Conservation (phyloP, 1,139 yeast species). For the Lodderomyces parapsilosis region DNA sequence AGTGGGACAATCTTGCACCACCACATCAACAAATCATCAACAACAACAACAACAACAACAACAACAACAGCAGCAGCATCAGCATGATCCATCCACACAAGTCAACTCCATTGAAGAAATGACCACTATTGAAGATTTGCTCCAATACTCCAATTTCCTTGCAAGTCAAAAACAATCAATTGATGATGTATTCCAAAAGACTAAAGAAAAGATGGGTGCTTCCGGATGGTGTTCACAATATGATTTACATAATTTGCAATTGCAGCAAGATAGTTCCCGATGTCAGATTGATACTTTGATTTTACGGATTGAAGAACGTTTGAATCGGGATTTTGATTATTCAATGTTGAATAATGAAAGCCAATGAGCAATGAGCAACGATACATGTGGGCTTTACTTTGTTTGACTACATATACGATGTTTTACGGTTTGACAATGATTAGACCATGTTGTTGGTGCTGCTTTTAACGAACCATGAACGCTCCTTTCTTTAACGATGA, state of each 20-base stretch:
- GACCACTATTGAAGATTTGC: slow-evolving; percentile 29
- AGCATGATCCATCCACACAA: background rate
- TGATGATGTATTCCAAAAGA: slow-evolving; percentile 34
- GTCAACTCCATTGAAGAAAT: slow-evolving; percentile 25
- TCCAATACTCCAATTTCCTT: slow-evolving; percentile 32
- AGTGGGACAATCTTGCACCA: background rate
- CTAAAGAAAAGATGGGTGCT: slow-evolving; percentile 33
- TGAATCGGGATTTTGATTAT: slow-evolving; percentile 26
- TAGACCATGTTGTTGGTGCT: too few relatives aligned
- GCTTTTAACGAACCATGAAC: too few relatives aligned
- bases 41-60: slow-evolving; percentile 4
- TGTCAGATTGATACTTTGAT: slow-evolving; percentile 35
- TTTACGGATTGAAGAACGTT: slow-evolving; percentile 30
- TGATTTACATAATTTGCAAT: slow-evolving; percentile 41
- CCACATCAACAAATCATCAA: background rate
- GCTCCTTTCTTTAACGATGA: too few relatives aligned
- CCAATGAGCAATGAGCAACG: background rate
- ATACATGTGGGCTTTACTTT: too few relatives aligned
- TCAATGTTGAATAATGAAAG: slow-evolving; percentile 18
- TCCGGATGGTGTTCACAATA: slow-evolving; percentile 49
- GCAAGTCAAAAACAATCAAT: slow-evolving; percentile 31
- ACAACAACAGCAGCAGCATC: background rate
- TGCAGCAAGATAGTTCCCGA: slow-evolving; percentile 33
- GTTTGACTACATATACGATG: too few relatives aligned
- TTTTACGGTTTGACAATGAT: background rate